A percentile compares a stretch with the other conserved stretches of the same genome.
These are phyloP conservation scores for Wilhelminamyces savonicus DNA, from an alignment of 805 yeast species.

Conservation along the genomic window DNA sequence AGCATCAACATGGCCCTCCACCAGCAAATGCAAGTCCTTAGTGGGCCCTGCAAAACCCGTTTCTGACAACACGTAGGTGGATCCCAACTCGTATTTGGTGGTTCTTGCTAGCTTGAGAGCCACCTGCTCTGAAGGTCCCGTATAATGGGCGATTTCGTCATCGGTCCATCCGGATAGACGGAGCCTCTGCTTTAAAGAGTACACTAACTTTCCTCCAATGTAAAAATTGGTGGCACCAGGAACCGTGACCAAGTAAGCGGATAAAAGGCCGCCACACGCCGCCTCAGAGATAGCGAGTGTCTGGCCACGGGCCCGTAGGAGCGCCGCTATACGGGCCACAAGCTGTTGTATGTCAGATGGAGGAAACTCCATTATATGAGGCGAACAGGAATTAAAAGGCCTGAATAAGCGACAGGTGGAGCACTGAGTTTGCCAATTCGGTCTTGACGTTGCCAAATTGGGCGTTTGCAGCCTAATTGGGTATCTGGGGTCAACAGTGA, in stretches of 20 bases:
- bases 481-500: no score
- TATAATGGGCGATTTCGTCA: constrained; percentile 61
- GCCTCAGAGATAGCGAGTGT: constrained; percentile 81
- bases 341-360: constrained; percentile 46
- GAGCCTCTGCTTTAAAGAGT: constrained; percentile 68
- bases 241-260: constrained; percentile 73
- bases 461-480: no score
- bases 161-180: constrained; percentile 75
- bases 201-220: constrained; percentile 78
- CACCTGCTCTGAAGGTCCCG: constrained; percentile 77
- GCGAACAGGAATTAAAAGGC: no score
- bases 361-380: constrained; percentile 42
- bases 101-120: constrained; percentile 74
- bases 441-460: no score
- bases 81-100: constrained; percentile 72
- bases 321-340: constrained; percentile 52
- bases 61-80: constrained; percentile 76
- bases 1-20: constrained; percentile 18
- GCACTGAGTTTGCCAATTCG: no score
- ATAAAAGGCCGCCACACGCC: constrained; percentile 83
- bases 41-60: constrained; percentile 86
- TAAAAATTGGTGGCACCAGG: constrained; percentile 84
- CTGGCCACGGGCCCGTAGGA: constrained; percentile 46
- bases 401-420: no score
- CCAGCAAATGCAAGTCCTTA: constrained; percentile 33